Evolutionary conservation across 1,284 basidiomycete species (phyloP).

Genomic region (Anthracocystis panici-leucophaei): DNA sequence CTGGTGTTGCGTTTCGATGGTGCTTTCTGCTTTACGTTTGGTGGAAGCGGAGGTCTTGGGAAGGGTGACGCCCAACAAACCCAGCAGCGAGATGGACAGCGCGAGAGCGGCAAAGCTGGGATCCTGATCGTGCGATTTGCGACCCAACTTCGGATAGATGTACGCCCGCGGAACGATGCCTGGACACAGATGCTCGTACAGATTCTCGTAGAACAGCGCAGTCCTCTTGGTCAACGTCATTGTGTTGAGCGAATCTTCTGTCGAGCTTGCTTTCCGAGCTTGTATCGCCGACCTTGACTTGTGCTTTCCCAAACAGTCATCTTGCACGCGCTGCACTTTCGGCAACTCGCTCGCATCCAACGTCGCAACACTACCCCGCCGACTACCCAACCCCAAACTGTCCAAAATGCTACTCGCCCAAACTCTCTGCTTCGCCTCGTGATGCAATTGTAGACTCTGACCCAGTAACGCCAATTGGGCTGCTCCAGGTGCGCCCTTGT

Average conservation of each 20-base stretch:
- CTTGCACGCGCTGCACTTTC: neutral
- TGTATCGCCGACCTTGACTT: neutral
- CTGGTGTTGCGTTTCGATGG: slow-evolving; percentile 7
- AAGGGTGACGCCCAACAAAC: slow-evolving; percentile 27
- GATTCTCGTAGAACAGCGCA: slow-evolving; percentile 59
- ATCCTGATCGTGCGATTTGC: slow-evolving; percentile 48
- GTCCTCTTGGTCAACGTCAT: slow-evolving; percentile 56
- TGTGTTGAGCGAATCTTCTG: slow-evolving; percentile 45
- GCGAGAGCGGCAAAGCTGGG: slow-evolving; percentile 52
- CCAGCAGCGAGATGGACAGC: slow-evolving; percentile 52
- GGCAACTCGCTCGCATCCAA: neutral
- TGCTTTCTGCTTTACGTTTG: neutral
- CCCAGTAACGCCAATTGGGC: slow-evolving; percentile 26
- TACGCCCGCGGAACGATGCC: slow-evolving; percentile 54
- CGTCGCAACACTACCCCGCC: slow-evolving; percentile 18
- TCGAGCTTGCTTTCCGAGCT: neutral
- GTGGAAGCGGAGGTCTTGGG: neutral
- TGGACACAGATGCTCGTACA: slow-evolving; percentile 55
- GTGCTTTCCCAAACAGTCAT: neutral
- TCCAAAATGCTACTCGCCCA: slow-evolving; percentile 42
- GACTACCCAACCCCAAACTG: slow-evolving; percentile 27
- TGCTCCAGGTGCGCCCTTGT: slow-evolving; percentile 12
- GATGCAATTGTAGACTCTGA: slow-evolving; percentile 23
- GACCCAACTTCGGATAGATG: slow-evolving; percentile 50
- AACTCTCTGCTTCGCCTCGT: slow-evolving; percentile 34